These are phyloP conservation scores for Cercospora canescens DNA, from an alignment of 2,329 filamentous ascomycete species.

Conservation along the genomic window DNA sequence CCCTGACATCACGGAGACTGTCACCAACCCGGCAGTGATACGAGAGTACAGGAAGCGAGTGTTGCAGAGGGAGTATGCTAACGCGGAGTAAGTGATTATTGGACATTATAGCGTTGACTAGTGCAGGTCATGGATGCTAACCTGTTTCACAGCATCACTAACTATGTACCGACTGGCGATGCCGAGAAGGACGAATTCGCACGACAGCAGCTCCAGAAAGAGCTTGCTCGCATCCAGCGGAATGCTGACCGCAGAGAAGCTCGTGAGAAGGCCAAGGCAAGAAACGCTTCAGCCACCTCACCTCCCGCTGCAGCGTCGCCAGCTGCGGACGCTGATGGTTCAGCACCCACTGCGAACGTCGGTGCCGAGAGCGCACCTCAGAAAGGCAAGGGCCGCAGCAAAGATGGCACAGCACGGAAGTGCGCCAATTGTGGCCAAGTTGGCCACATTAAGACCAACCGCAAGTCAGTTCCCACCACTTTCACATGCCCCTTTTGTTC, in stretches of 20 bases:
- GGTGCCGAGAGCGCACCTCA: conserved; percentile 26
- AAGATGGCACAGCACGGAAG: conserved; percentile 73
- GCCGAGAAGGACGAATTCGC: conserved; percentile 62
- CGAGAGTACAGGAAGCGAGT: conserved; percentile 82
- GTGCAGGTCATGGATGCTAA: background rate
- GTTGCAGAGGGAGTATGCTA: conserved; percentile 68
- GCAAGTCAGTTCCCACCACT: conserved; percentile 67
- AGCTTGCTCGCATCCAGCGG: conserved; percentile 80
- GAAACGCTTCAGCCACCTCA: conserved; percentile 48
- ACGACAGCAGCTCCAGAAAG: conserved; percentile 64
- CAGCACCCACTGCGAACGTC: conserved; percentile 17
- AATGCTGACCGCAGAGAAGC: conserved; percentile 89
- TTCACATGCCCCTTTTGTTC: conserved; percentile 23
- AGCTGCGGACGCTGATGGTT: conserved; percentile 50
- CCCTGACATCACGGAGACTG: conserved; percentile 24
- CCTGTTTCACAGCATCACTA: conserved; percentile 37
- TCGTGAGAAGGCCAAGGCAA: conserved; percentile 79
- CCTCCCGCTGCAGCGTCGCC: conserved; percentile 45
- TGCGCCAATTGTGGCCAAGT: conserved; percentile 97
- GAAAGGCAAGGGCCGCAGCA: conserved; percentile 51
- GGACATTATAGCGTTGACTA: background rate
- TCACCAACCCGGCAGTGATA: conserved; percentile 76
- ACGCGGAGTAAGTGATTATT: conserved; percentile 59
- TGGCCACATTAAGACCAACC: conserved; percentile 98
- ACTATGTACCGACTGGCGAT: conserved; percentile 65